phyloP scores from a whole-genome alignment of 805 yeast species.

The Candida quercuum region DNA sequence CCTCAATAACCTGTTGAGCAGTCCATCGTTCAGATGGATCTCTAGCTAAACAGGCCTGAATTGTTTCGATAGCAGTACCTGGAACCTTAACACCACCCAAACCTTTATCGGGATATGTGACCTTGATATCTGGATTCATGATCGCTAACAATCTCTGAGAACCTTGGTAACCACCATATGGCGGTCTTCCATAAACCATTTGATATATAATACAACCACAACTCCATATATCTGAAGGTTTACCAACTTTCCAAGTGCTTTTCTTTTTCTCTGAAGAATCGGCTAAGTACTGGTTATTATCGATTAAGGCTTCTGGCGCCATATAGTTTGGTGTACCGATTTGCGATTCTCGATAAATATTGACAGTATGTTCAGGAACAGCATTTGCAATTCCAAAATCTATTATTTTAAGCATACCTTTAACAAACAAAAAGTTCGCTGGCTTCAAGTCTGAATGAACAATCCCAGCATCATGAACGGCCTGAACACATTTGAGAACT shows the following conservation, averaged over 20 bases:
- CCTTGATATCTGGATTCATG: constrained; percentile 74
- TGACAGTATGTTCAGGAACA: constrained; percentile 87
- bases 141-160: constrained; percentile 77
- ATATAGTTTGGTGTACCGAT: constrained; percentile 95
- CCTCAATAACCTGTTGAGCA: constrained; percentile 50
- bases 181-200: constrained; percentile 91
- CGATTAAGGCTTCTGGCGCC: constrained; percentile 94
- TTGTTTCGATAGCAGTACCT: constrained; percentile 59
- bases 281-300: constrained; percentile 33
- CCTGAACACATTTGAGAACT: constrained; percentile 72
- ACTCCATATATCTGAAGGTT: constrained; percentile 96
- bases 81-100: constrained; percentile 63
- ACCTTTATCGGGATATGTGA: constrained; percentile 59
- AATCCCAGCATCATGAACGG: constrained; percentile 82
- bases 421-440: constrained; percentile 71
- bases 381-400: constrained; percentile 97
- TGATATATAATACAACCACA: constrained; percentile 95
- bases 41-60: constrained; percentile 65
- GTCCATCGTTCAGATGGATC: constrained; percentile 67
- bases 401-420: constrained; percentile 79
- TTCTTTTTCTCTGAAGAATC: constrained; percentile 19
- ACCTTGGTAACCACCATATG: constrained; percentile 76
- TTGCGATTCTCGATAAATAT: constrained; percentile 83
- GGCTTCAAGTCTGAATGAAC: constrained; percentile 80
- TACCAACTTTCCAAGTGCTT: constrained; percentile 70